Conservation (phyloP, 768 basidiomycete genomes). For the Rhizopogon roseolus region DNA sequence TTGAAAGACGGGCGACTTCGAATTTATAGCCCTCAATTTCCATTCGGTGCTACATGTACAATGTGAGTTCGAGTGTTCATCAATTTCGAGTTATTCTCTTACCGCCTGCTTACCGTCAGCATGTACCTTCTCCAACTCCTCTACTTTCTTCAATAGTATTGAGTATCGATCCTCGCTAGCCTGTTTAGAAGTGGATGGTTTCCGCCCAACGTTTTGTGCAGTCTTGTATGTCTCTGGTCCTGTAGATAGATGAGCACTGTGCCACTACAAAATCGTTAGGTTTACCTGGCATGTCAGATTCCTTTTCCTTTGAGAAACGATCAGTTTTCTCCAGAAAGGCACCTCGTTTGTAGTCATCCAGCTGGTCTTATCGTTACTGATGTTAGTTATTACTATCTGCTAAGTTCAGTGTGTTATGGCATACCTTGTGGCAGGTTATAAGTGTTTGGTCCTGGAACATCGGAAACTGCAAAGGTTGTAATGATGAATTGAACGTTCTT, state of each 20-base stretch:
- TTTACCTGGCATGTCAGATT: conserved; percentile 38
- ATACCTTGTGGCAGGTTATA: conserved; percentile 41
- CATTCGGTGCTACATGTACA: conserved; percentile 43
- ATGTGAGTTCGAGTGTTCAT: background rate
- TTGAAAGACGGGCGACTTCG: conserved; percentile 49
- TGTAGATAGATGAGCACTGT: conserved; percentile 9
- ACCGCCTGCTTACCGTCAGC: conserved; percentile 64
- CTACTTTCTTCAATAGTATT: conserved; percentile 55
- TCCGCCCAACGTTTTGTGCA: conserved; percentile 17
- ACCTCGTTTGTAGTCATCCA: conserved; percentile 52
- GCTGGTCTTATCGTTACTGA: conserved; percentile 26
- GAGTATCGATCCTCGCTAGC: conserved; percentile 43
- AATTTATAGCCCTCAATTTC: conserved; percentile 57
- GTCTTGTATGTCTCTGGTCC: conserved; percentile 30
- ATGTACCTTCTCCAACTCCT: conserved; percentile 59
- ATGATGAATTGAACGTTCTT: background rate
- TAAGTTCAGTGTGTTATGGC: background rate
- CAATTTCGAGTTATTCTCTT: conserved; percentile 16
- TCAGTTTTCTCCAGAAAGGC: conserved; percentile 55
- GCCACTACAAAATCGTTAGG: background rate
- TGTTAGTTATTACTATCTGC: background rate
- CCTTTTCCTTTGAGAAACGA: conserved; percentile 43
- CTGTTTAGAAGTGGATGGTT: conserved; percentile 22
- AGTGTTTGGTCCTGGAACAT: conserved; percentile 48
- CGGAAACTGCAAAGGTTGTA: conserved; percentile 22